Evolutionary conservation across 306 rosid species (phyloP), one percentile per base, ranked within the genome.

Genomic region (Argentina anserina): DNA sequence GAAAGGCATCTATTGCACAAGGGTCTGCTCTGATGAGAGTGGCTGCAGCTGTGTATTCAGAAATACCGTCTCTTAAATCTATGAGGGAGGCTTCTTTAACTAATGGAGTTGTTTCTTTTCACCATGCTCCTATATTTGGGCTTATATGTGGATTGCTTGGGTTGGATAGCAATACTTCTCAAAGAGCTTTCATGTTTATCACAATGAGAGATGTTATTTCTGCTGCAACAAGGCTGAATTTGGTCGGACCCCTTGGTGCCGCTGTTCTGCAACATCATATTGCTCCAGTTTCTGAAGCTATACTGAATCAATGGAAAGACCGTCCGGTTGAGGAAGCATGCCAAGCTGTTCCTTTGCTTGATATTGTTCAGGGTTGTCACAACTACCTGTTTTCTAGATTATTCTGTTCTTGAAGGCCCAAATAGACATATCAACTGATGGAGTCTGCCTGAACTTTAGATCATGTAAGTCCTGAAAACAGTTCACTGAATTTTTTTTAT

Each of bases 21-120:
- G 98, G 97, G 68, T 83, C 97, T 5, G 95, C 97, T 0, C 84
- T 92, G 10, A 86, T 88, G 91, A 87, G 98, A 81, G 93, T 93
- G 71, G 97, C 90, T 76, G 87, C 97, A 14, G 66, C 85, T 21
- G 84, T 83, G 71, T 88, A 88, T 68, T 60, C 90, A 1, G 97
- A 93, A 73, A 75, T 63, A 41, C 87, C 96, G 26, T 87, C 87
- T 65, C 86, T 92, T 33, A 90, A 87, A 84, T 71, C 78, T 56
- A 86, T 88, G 93, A 84, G 95, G 73, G 88, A 81, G 9, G 13
- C 84, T 50, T 83, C 71, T 69, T 45, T 81, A 9, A 71, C 87
- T 76, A 75, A 74, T 47, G 82, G 90, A 62, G 73, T 79, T 21
- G 79, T 84, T 52, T 75, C 81, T 71, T 88, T 90, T 76, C 98